A percentile compares a stretch with the other conserved stretches of the same genome.
Conservation (phyloP, 1,284 basidiomycete genomes). For the Inonotus obliquus region DNA sequence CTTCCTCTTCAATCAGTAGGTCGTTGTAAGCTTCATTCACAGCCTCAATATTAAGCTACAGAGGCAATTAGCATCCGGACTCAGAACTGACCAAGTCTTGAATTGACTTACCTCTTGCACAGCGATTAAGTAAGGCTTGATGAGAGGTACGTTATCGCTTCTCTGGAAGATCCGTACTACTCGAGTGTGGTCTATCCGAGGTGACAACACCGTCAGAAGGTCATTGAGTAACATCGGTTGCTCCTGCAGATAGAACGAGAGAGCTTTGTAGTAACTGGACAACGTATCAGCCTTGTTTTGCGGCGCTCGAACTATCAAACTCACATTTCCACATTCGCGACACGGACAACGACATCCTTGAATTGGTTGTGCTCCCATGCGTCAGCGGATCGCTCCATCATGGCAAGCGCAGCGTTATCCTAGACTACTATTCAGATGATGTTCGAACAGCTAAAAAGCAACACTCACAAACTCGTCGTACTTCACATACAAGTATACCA, state of each 20-base stretch:
- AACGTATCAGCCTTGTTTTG: slow-evolving; percentile 13
- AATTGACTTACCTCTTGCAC: slow-evolving; percentile 78
- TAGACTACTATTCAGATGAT: slow-evolving; percentile 27
- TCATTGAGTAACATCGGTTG: slow-evolving; percentile 93
- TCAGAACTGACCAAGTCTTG: neutral
- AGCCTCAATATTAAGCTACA: slow-evolving; percentile 87
- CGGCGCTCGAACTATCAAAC: neutral
- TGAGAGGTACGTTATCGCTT: slow-evolving; percentile 93
- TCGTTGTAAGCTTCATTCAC: slow-evolving; percentile 99
- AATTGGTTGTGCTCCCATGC: slow-evolving; percentile 99
- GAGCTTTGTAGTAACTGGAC: slow-evolving; percentile 79
- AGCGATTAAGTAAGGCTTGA: slow-evolving; percentile 93
- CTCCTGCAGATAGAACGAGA: slow-evolving; percentile 88
- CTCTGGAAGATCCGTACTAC: slow-evolving; percentile 96
- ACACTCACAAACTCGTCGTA: slow-evolving; percentile 86
- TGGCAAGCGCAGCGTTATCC: slow-evolving; percentile 95
- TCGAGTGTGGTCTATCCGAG: slow-evolving; percentile 91
- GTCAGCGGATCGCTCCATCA: slow-evolving; percentile 96
- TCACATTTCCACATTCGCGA: slow-evolving; percentile 96
- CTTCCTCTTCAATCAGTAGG: slow-evolving; percentile 96
- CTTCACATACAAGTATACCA: slow-evolving; percentile 97
- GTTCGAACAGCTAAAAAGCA: neutral
- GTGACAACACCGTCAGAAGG: slow-evolving; percentile 86
- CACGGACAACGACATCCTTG: slow-evolving; percentile 93
- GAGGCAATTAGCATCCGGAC: slow-evolving; percentile 7